Base-by-base conservation (phyloP, 2,329 filamentous ascomycete species). In the Taxawa tesnikishii region DNA sequence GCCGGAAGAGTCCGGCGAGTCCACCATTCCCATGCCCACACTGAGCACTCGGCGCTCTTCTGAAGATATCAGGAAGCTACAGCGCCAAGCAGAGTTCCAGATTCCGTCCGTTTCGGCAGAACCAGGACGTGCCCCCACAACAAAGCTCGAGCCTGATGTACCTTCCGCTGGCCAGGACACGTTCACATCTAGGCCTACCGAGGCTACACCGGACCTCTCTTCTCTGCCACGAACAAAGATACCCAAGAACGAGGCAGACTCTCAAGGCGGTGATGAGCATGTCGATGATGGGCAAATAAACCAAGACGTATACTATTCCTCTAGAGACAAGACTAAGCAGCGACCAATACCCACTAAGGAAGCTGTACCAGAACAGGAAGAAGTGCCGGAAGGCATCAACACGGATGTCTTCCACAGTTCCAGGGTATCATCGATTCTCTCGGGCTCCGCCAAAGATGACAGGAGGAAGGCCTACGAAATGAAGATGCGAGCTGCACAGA, bases 351-450 rank as follows among this genome's bases (percentile, higher is more conserved):
- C 47, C 54, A 8, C 41, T 45, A 24, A 29, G 30, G 36, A 41
- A 29, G 32, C 44, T 51, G 19, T 51, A 56, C 26, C 35, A 42
- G 38, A 40, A 26, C 43, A 48, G 12, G 58, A 65, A 12, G 59
- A 67, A n/a, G 37, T 67, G 11, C 63, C 72, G 4, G 68, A 73
- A 32, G 73, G 68, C 28, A 59, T 76, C 44, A 66, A 78, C 45
- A 65, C 67, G 4, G 67, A 73, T 41, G 52, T 79, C 0, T 80
- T 80, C 46, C 68, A 70, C 34, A 79, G 69, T 33, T 67, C 66
- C 3, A 30, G 34, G 21, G 33, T 41, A 4, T 36, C 38, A n/a
- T 34, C 35, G 5, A 13, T 41, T 5, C 16, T 41, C 5, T 32
- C 29, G 14, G 30, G 35, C 14, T 29, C 35, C 11, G 38, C 30